Percentiles rank a stretch among this genome's conserved stretches.
phyloP scores from a whole-genome alignment of 257 asterid genomes.

The Echites panduratus region DNA sequence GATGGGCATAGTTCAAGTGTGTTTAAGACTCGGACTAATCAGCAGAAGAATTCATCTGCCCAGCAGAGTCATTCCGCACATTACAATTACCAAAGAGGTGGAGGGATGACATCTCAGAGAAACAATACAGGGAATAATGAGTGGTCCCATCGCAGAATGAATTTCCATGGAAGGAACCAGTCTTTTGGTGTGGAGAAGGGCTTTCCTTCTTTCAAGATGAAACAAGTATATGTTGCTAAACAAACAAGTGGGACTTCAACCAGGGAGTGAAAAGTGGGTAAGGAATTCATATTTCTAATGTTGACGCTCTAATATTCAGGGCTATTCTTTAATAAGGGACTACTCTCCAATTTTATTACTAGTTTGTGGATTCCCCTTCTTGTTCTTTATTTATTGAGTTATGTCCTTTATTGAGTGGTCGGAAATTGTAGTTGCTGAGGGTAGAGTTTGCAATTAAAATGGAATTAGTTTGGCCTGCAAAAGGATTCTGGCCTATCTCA shows the following conservation, averaged over 20 bases:
- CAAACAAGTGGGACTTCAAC: conserved; percentile 45
- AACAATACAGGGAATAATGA: conserved; percentile 55
- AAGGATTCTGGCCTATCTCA: not conserved
- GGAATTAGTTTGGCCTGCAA: conserved; percentile 10
- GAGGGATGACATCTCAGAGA: conserved; percentile 38
- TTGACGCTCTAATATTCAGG: conserved; percentile 5
- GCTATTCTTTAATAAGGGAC: not conserved
- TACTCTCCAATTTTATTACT: not conserved
- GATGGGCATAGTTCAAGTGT: conserved; percentile 33
- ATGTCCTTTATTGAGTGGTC: conserved; percentile 7
- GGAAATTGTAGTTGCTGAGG: not conserved
- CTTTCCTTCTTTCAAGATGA: conserved; percentile 52
- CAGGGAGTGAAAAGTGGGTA: conserved; percentile 29
- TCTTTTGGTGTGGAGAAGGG: conserved; percentile 50
- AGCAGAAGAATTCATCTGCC: conserved; percentile 41
- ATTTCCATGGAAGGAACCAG: conserved; percentile 70
- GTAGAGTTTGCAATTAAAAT: not conserved
- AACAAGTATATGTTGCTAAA: conserved; percentile 87
- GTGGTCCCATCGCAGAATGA: conserved; percentile 65
- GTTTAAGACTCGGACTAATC: conserved; percentile 33
- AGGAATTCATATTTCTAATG: conserved; percentile 8
- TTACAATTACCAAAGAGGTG: conserved; percentile 54
- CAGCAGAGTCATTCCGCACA: conserved; percentile 43
- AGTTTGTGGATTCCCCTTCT: conserved; percentile 9
- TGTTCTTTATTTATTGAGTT: conserved; percentile 4